These are phyloP conservation scores for Cercophora newfieldiana DNA, from an alignment of 495 filamentous ascomycete genomes.

Conservation along the genomic window DNA sequence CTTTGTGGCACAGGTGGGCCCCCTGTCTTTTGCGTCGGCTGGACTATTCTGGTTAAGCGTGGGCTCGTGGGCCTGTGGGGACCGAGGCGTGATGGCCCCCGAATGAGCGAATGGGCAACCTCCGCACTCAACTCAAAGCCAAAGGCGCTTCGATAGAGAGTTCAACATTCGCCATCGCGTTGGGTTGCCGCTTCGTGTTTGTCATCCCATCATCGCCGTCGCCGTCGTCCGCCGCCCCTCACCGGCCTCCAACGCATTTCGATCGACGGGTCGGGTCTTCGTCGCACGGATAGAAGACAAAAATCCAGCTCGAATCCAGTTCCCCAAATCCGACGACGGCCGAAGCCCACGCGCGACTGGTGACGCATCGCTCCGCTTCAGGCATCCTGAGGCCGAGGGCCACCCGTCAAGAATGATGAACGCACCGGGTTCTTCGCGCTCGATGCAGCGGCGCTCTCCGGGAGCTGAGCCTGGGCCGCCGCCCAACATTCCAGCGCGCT, in stretches of 20 bases:
- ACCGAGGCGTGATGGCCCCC: constrained; percentile 5
- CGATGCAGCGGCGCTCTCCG: constrained; percentile 52
- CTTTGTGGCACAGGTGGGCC: constrained; percentile 13
- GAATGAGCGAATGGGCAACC: constrained; percentile 13
- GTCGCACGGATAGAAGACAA: neutral
- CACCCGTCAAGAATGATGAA: constrained; percentile 38
- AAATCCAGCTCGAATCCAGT: neutral
- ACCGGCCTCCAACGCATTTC: neutral
- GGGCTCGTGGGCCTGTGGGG: constrained; percentile 1
- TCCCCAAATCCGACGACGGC: neutral
- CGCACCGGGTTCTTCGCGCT: constrained; percentile 39
- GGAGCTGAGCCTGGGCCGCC: constrained; percentile 46
- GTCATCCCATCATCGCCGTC: constrained; percentile 5
- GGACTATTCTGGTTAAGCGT: constrained; percentile 12
- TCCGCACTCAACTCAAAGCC: constrained; percentile 4
- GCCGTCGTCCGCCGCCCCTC: neutral
- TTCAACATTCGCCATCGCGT: constrained; percentile 8
- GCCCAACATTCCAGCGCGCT: constrained; percentile 42
- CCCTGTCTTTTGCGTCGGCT: constrained; percentile 10
- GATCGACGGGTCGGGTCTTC: neutral
- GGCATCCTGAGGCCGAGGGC: neutral
- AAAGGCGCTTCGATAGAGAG: constrained; percentile 6
- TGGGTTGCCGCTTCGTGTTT: constrained; percentile 6
- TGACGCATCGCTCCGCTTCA: neutral
- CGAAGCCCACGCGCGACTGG: constrained; percentile 9